Evolutionary conservation across 148 eudicot genomes (phyloP).

Genomic region (Vaccinium darrowii): DNA sequence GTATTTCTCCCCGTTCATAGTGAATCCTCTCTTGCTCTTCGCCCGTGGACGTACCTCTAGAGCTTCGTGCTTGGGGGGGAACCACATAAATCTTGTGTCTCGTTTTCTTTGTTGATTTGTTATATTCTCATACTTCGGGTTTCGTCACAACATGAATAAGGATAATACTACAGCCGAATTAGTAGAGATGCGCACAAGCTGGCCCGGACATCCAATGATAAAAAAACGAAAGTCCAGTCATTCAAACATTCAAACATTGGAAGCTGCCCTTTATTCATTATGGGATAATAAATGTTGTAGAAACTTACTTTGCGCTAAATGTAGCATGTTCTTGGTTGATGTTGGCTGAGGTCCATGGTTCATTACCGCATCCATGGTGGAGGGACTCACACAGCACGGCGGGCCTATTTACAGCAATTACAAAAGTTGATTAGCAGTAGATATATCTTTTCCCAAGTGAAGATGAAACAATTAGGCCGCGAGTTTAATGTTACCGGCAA

Average conservation of each 20-base stretch:
- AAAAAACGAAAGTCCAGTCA: neutral
- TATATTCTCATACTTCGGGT: too few relatives aligned
- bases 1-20: too few relatives aligned
- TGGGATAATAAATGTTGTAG: neutral
- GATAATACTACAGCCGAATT: too few relatives aligned
- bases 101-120: too few relatives aligned
- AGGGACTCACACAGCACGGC: conserved; percentile 61
- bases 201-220: too few relatives aligned
- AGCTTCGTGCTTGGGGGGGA: too few relatives aligned
- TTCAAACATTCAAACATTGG: neutral
- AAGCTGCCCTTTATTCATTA: neutral
- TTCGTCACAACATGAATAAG: too few relatives aligned
- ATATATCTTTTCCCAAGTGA: neutral
- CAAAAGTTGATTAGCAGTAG: conserved; percentile 8
- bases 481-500: conserved; percentile 32
- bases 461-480: neutral
- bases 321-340: conserved; percentile 74
- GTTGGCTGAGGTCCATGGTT: conserved; percentile 62
- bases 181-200: too few relatives aligned
- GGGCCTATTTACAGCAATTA: conserved; percentile 36
- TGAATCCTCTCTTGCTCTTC: too few relatives aligned
- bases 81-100: too few relatives aligned
- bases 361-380: conserved; percentile 35
- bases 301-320: conserved; percentile 71
- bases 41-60: too few relatives aligned